Conservation (phyloP, 805 yeast genomes). For the Saturnispora hagleri region DNA sequence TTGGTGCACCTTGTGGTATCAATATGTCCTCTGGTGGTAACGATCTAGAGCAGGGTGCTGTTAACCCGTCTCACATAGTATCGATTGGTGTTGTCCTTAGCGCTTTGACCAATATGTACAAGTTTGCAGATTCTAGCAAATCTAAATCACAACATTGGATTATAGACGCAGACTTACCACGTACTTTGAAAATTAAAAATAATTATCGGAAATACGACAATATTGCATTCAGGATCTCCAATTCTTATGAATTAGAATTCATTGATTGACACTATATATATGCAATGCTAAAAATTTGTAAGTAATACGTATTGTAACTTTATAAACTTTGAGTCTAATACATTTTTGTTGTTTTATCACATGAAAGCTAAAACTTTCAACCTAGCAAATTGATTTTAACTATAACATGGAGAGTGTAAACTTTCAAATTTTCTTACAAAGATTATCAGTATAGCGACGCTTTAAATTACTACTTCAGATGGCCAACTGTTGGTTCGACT, state of each 20-base stretch:
- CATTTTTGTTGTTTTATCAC: no score
- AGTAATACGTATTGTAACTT: no score
- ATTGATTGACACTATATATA: background rate
- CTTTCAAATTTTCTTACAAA: no score
- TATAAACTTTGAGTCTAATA: no score
- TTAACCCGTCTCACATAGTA: constrained; percentile 44
- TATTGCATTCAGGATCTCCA: background rate
- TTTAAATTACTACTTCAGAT: no score
- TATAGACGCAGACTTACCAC: constrained; percentile 66
- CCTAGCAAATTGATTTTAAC: no score
- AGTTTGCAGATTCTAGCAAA: constrained; percentile 39
- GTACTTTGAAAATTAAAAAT: constrained; percentile 34
- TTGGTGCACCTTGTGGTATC: constrained; percentile 76
- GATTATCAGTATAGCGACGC: no score
- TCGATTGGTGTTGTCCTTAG: constrained; percentile 68
- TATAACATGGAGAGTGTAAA: no score
- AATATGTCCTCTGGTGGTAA: constrained; percentile 71
- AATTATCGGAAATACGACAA: constrained; percentile 41
- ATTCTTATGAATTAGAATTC: background rate
- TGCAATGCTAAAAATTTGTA: no score
- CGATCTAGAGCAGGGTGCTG: constrained; percentile 17
- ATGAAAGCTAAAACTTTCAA: no score
- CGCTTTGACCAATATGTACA: constrained; percentile 52
- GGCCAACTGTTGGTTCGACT: no score
- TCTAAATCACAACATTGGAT: constrained; percentile 49